Base-by-base conservation (phyloP, 139 green algal species). In the Diplosphaera chodatii region DNA sequence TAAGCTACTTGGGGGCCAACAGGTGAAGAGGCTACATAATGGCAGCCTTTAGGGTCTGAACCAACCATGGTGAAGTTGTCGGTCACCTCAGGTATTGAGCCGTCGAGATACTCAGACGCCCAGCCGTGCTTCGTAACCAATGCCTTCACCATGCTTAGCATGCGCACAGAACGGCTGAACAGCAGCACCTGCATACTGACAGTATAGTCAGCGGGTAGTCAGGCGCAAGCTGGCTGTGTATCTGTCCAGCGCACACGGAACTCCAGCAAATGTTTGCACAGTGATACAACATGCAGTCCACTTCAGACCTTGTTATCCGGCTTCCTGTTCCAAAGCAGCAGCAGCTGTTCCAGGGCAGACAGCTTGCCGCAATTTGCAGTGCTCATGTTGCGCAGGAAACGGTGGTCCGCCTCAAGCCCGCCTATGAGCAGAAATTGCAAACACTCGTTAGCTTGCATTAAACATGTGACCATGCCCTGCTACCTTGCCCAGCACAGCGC, bases 351-450 rank as follows among this genome's bases (percentile, higher is more conserved):
- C 73, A 91, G 75, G 18, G 77, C 82, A 25, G 40, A 29, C 31
- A 92, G 71, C 78, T 93, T 93, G 66, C 87, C 87, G 77, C 86
- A 92, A 66, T 80, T 71, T 18, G 21, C 27, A 4, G 71, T 69
- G 67, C 78, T 67, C 40, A 41, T 70, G 22, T 82, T 30, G 4
- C 37, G 62, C 70, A 78, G 63, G n/a, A 87, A 90, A 63, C 75
- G 68, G 25, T 67, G 32, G 32, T 73, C 62, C 30, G 68, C 33
- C 4, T 66, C 67, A 27, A 68, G 30, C 8, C 82, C 87, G 48
- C 48, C 48, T 59, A 10, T 48, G 37, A 10, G 37, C 37, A 10
- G 10, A 48, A 48, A 48, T 48, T n/a, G n/a, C n/a, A n/a, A n/a
- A n/a, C n/a, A n/a, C n/a, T n/a, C n/a, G n/a, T n/a, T n/a, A n/a